These are phyloP conservation scores for Ophiostoma himal-ulmi DNA, from an alignment of 2,329 filamentous ascomycete species.

Conservation along the genomic window DNA sequence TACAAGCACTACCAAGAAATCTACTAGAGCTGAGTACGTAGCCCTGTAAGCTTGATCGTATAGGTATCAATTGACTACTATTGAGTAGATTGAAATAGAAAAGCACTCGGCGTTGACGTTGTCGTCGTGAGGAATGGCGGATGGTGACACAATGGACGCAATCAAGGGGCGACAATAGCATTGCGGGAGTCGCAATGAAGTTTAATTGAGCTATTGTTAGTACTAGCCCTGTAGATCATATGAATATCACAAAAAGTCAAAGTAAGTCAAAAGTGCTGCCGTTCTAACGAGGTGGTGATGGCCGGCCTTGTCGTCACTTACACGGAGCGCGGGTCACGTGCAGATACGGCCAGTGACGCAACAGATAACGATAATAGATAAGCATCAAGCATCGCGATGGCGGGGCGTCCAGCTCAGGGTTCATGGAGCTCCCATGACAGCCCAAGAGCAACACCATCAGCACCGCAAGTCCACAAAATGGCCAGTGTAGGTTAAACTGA, in stretches of 20 bases:
- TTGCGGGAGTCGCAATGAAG: background rate
- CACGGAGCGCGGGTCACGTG: conserved; percentile 3
- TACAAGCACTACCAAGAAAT: background rate
- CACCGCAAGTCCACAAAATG: background rate
- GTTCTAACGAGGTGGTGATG: conserved; percentile 6
- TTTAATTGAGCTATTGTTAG: no score
- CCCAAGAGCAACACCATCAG: background rate
- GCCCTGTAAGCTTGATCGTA: no score
- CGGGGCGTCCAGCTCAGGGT: background rate
- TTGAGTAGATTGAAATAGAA: no score
- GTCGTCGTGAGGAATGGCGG: background rate
- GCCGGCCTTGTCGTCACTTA: background rate
- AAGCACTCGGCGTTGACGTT: no score
- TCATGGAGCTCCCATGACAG: background rate
- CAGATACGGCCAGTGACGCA: background rate
- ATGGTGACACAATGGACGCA: background rate
- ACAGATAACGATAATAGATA: background rate
- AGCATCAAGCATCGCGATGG: background rate
- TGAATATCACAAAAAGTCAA: background rate
- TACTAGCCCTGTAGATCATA: background rate
- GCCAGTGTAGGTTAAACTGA: conserved; percentile 1
- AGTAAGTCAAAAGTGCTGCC: background rate
- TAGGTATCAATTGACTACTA: background rate
- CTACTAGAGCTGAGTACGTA: no score
- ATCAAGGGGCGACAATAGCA: background rate